Evolutionary conservation across 192 early-diverging fungal genomes (phyloP).

Genomic region (Entomortierella beljakovae): DNA sequence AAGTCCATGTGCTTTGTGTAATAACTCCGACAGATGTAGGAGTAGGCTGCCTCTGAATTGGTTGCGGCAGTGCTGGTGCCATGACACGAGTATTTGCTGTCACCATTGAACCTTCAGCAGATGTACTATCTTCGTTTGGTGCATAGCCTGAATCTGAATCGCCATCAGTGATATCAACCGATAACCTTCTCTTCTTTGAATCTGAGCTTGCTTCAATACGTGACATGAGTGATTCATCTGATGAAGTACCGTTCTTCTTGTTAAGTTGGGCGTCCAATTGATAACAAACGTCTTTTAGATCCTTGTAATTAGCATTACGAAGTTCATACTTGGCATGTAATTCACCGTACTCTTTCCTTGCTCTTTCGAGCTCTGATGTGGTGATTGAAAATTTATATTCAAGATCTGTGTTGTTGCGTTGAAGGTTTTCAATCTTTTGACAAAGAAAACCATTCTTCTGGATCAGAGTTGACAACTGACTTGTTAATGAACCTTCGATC

Average conservation of each 20-base stretch:
- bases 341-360: conserved; percentile 49
- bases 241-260: conserved; percentile 30
- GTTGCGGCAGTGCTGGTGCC: neutral
- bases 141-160: conserved; percentile 40
- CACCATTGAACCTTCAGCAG: conserved; percentile 7
- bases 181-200: conserved; percentile 40
- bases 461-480: conserved; percentile 47
- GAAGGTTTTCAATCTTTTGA: conserved; percentile 55
- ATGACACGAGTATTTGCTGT: conserved; percentile 17
- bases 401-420: conserved; percentile 47
- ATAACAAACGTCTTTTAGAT: conserved; percentile 52
- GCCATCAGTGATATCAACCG: conserved; percentile 34
- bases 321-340: conserved; percentile 52
- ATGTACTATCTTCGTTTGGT: conserved; percentile 28
- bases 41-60: conserved; percentile 9
- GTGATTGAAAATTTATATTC: conserved; percentile 55
- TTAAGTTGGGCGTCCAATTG: conserved; percentile 50
- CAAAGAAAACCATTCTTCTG: conserved; percentile 54
- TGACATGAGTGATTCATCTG: conserved; percentile 42
- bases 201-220: conserved; percentile 35
- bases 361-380: conserved; percentile 44
- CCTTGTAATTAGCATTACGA: conserved; percentile 47
- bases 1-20: conserved; percentile 50
- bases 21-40: conserved; percentile 7
- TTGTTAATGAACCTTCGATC: conserved; percentile 44